Base-by-base conservation (phyloP, 2,329 filamentous ascomycete species). In the Epichloe scottii region DNA sequence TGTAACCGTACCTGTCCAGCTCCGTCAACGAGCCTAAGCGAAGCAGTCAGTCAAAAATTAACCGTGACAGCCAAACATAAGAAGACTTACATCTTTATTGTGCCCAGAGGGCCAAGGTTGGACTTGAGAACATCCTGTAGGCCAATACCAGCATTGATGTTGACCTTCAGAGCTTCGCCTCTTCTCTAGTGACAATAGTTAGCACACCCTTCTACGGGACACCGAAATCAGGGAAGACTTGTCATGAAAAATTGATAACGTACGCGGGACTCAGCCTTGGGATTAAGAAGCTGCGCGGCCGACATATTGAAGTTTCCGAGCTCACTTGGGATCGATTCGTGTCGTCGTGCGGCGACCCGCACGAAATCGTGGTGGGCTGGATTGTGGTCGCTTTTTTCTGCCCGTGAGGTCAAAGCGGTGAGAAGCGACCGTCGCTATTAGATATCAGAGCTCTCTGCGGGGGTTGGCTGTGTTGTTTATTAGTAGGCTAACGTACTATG, bases 251-350 rank as follows among this genome's bases (percentile, higher is more conserved):
- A 14, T 3, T 46, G 56, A 53, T 58, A 55, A 75, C 86, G 63
- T 77, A 94, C 89, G 73, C 93, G 84, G 63, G 90, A 96, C 76
- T 98, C 93, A 65, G 93, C 93, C 78, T 98, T 98, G 56, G 93
- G 93, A 72, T 98, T 98, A 59, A 98, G 85, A 65, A 98, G 84
- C 75, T 97, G 91, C 66, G 93, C 90, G 62, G 93, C 93, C 73
- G 90, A 97, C 93, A 97, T 97, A 49, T 55, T 67, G 60, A 53
- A 50, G 55, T 39, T 54, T 51, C 39, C 41, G 42, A 44, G 51
- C 55, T 56, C 50, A 55, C 50, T 47, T 52, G 50, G 44, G 54
- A 56, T 30, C 38, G 40, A 15, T 39, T 45, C 10, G 34, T 48
- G 41, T 48, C 26, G 53, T 55, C 37, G 45, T 48, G 52, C 49